phyloP scores from a whole-genome alignment of 305 asterid genomes.

The Salvia sclarea region DNA sequence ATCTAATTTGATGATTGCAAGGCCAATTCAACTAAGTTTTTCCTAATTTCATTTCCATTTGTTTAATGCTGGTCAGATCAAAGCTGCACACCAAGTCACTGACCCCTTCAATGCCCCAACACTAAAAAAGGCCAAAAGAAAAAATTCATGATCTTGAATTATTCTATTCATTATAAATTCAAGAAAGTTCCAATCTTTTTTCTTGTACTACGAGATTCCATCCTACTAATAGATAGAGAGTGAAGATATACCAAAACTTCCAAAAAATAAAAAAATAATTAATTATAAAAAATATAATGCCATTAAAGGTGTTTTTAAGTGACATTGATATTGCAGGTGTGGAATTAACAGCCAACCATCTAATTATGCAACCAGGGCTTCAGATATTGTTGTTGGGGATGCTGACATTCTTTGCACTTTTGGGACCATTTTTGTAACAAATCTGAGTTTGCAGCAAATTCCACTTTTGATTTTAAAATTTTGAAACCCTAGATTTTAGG shows the following conservation, averaged over 20 bases:
- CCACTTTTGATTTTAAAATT: no score
- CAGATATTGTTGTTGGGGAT: no score
- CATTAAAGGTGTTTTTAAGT: no score
- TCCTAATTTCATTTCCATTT: slow-evolving; percentile 2
- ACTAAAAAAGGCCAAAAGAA: background rate
- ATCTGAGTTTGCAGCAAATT: no score
- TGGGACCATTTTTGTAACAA: no score
- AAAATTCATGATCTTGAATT: no score
- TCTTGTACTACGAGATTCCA: background rate
- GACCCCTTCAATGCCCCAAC: background rate
- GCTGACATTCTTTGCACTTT: no score
- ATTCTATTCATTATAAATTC: no score
- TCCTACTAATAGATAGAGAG: background rate
- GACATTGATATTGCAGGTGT: background rate
- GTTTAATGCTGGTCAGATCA: slow-evolving; percentile 27
- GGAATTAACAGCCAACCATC: no score
- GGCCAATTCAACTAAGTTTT: slow-evolving; percentile 13
- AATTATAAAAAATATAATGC: background rate
- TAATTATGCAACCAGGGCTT: no score
- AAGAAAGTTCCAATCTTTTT: slow-evolving; percentile 6
- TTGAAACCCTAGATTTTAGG: no score
- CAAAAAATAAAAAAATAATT: background rate
- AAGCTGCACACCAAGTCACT: background rate
- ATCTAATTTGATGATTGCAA: slow-evolving; percentile 27
- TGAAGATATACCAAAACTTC: background rate